phyloP scores from a whole-genome alignment of 768 basidiomycete genomes.

The Tylopilus felleus region DNA sequence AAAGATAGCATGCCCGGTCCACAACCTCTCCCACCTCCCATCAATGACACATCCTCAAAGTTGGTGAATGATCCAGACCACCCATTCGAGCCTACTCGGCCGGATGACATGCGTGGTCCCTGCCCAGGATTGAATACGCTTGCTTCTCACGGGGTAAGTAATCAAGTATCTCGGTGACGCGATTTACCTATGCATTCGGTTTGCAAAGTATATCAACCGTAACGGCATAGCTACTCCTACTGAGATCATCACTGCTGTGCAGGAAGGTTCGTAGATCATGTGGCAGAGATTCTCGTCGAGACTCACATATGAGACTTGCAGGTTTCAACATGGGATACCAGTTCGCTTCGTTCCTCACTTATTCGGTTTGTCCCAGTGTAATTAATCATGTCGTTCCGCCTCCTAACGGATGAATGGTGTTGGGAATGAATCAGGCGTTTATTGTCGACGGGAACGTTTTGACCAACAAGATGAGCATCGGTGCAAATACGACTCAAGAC shows the following conservation, averaged over 20 bases:
- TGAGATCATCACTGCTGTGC: slow-evolving; percentile 21
- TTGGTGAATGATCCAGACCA: slow-evolving; percentile 18
- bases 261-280: slow-evolving; percentile 10
- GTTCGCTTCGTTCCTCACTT: slow-evolving; percentile 11
- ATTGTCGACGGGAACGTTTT: slow-evolving; percentile 24
- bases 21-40: slow-evolving; percentile 16
- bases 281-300: background rate
- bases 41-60: slow-evolving; percentile 20
- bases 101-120: slow-evolving; percentile 23
- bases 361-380: slow-evolving; percentile 6
- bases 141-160: slow-evolving; percentile 22
- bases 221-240: slow-evolving; percentile 15
- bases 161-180: background rate
- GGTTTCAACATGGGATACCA: slow-evolving; percentile 24
- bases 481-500: slow-evolving; percentile 14
- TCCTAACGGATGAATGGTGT: background rate
- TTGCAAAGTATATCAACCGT: slow-evolving; percentile 15
- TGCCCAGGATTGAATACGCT: slow-evolving; percentile 26
- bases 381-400: background rate
- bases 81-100: slow-evolving; percentile 7
- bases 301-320: background rate
- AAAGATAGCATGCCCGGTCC: slow-evolving; percentile 8
- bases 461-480: slow-evolving; percentile 27
- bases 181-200: background rate
- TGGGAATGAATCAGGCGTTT: slow-evolving; percentile 12